phyloP scores from a whole-genome alignment of 2,329 filamentous ascomycete genomes.

The Meredithiella fracta region DNA sequence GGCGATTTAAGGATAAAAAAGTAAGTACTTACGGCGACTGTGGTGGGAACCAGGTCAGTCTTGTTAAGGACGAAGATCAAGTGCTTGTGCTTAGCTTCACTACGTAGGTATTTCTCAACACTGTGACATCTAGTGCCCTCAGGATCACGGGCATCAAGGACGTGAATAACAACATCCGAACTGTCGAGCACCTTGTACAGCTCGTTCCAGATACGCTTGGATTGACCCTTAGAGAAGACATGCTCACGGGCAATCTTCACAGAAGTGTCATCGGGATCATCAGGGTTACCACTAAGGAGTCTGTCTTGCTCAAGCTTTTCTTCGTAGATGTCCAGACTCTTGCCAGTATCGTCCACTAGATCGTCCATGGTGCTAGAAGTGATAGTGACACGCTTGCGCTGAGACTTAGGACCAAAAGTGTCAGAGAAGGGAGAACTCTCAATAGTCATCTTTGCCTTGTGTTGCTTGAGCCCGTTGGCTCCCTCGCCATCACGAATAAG shows the following conservation, averaged over 20 bases:
- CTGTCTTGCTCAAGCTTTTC: slow-evolving; percentile 66
- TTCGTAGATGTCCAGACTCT: slow-evolving; percentile 66
- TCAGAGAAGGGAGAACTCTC: slow-evolving; percentile 73
- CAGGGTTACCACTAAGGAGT: slow-evolving; percentile 55
- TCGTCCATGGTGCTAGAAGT: slow-evolving; percentile 68
- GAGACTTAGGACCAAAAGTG: slow-evolving; percentile 85
- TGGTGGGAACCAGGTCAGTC: slow-evolving; percentile 72
- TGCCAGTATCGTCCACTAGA: slow-evolving; percentile 61
- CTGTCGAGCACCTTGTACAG: slow-evolving; percentile 79
- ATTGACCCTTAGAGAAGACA: slow-evolving; percentile 88
- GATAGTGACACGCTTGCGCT: slow-evolving; percentile 83
- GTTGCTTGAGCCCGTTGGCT: slow-evolving; percentile 75
- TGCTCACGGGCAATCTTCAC: slow-evolving; percentile 57
- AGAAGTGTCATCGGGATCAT: slow-evolving; percentile 29
- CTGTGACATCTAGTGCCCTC: slow-evolving; percentile 70
- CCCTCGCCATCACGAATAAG: slow-evolving; percentile 61
- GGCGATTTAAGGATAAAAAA: slow-evolving; percentile 9
- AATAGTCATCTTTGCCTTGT: slow-evolving; percentile 84
- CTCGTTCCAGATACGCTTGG: slow-evolving; percentile 94
- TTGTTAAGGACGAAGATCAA: slow-evolving; percentile 36
- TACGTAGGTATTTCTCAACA: slow-evolving; percentile 72
- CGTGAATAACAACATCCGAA: slow-evolving; percentile 79
- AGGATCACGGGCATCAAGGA: slow-evolving; percentile 78
- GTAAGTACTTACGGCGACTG: slow-evolving; percentile 69
- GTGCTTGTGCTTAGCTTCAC: slow-evolving; percentile 88